Base-by-base conservation (phyloP, 1,284 basidiomycete genomes). In the Volvariella surrecta region DNA sequence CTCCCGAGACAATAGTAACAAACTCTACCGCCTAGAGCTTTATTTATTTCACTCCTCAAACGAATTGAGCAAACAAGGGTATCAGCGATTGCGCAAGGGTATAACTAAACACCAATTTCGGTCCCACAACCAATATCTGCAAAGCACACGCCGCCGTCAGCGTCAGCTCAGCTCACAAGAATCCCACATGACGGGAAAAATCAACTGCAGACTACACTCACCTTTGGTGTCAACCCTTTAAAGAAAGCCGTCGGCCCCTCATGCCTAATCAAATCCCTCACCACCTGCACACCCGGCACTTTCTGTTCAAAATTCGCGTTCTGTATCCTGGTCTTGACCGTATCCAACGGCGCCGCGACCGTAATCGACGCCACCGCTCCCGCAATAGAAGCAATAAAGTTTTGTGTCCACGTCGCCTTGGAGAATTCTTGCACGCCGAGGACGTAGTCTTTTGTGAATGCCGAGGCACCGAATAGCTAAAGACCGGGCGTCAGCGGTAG, bases 61-160 rank as follows among this genome's bases (percentile, higher is more conserved):
- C 86, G 62, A 90, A 93, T 63, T 93, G 83, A 44, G 86, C 82
- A 63, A 96, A 97, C 60, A 86, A 73, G 37, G 95, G 95, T 67
- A 99, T 98, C 60, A 99, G 73, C 17, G 85, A 88, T 67, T 99
- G 95, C 3, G 95, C 95, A 7, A 98, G 77, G 19, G 95, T 99
- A 71, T 96, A 98, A 54, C 89, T 93, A 75, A 98, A 98, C 52
- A 99, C 90, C 32, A 99, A 79, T 70, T 99, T 98, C 46, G 95
- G 95, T 43, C 94, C 95, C 22, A 98, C 94, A 47, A 98, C 93
- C 31, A 98, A 75, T 54, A 98, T 89, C 89, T 90, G 57, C n/a
- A 41, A 45, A 31, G 20, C 16, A 28, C 24, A 11, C 24, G 11
- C 6, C n/a, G n/a, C n/a, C n/a, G n/a, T n/a, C n/a, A n/a, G n/a